Conservation (phyloP, 2,329 filamentous ascomycete genomes). For the Onygena corvina region DNA sequence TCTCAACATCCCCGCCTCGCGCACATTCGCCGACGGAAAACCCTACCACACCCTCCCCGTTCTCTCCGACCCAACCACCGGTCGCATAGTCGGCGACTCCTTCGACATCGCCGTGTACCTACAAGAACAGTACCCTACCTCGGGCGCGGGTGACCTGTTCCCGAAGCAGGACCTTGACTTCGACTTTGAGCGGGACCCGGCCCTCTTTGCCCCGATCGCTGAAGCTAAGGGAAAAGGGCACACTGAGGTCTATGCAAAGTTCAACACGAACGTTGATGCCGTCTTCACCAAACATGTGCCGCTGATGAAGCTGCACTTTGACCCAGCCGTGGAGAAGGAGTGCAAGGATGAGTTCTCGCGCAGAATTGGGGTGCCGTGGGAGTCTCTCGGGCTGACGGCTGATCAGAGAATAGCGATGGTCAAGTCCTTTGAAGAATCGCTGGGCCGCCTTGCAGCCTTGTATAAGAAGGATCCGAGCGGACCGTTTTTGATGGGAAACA, state of each 20-base stretch:
- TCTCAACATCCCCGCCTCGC: constrained; percentile 39
- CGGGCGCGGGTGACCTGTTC: constrained; percentile 2
- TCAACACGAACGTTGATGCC: constrained; percentile 46
- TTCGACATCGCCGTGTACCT: constrained; percentile 55
- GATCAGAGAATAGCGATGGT: constrained; percentile 33
- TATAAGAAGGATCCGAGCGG: constrained; percentile 33
- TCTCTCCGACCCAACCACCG: constrained; percentile 38
- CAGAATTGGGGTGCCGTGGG: constrained; percentile 37
- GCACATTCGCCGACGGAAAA: constrained; percentile 45
- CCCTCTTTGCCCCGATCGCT: constrained; percentile 37
- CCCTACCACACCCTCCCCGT: constrained; percentile 52
- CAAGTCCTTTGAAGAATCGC: constrained; percentile 30
- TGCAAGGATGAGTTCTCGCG: constrained; percentile 39
- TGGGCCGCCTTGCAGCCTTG: constrained; percentile 35
- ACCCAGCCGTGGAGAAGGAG: constrained; percentile 37
- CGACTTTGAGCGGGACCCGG: constrained; percentile 24
- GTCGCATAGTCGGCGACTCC: constrained; percentile 44
- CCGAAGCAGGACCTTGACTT: background rate
- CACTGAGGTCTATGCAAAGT: constrained; percentile 35
- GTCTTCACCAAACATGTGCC: constrained; percentile 39
- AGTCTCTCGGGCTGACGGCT: constrained; percentile 26
- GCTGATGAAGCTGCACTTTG: constrained; percentile 41
- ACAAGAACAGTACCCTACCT: constrained; percentile 31
- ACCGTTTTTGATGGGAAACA: constrained; percentile 39
- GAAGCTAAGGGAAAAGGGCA: constrained; percentile 8